Evolutionary conservation across 2,329 filamentous ascomycete genomes (phyloP), one percentile per base, ranked within the genome.

Genomic region (Nothophaeocryptopus gaeumannii): DNA sequence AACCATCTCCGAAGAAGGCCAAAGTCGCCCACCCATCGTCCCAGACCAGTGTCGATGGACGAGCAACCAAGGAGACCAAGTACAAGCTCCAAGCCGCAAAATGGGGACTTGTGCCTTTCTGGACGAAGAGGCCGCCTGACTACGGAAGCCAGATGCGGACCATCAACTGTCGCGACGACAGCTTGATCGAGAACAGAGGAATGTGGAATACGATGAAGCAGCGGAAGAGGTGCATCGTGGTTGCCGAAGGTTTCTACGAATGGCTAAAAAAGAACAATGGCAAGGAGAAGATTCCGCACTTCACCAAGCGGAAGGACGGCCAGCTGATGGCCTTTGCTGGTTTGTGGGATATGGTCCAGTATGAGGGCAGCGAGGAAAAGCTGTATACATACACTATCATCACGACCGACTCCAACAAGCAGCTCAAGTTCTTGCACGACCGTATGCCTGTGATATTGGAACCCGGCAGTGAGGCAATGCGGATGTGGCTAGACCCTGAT

Each of bases 381-480:
- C 72, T 83, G 5, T 96, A 92, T 67, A 95, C 89, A 0, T 99
- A 96, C 69, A 92, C 91, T 1, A 83, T 99, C 65, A 92, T 97
- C 67, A 99, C 93, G 1, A 97, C 92, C 1, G 80, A 85, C 53
- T 88, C 89, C 7, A 96, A 92, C 63, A 76, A 84, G 55, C 86
- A 92, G 66, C 76, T 97, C 41, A 83, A 78, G 26, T 97, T 96
- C 59, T 75, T 99, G 13, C 93, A 99, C 66, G 86, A 95, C 63
- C 84, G 93, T 12, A 99, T 99, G 93, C 93, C 93, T 0, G 92
- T 96, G 5, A 88, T 97, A 29, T 69, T 99, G 1, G 84, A 96
- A 5, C 83, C 87, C 4, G 83, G 83, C 3, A 89, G 85, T 1
- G 78, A 87, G 1, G 79, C 76, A 9, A 76, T 96, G 63, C 78